phyloP scores from a whole-genome alignment of 805 yeast genomes.

The Candida ortonii region DNA sequence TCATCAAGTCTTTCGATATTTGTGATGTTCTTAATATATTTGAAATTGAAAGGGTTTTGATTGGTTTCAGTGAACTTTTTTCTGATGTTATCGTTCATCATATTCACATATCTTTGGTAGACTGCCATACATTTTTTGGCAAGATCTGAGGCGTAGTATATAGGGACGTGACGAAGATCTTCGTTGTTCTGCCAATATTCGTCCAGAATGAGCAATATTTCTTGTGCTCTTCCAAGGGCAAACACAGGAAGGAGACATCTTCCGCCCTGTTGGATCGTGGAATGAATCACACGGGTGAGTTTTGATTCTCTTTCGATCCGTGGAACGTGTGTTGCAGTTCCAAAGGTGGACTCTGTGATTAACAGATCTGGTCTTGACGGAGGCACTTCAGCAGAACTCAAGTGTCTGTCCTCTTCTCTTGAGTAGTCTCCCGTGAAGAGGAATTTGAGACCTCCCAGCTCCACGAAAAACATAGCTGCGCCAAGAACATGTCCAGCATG shows the following conservation, averaged over 20 bases:
- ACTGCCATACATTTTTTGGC: conserved; percentile 98
- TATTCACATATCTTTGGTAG: conserved; percentile 91
- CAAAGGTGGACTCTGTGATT: conserved; percentile 94
- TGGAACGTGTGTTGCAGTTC: conserved; percentile 96
- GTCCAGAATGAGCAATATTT: conserved; percentile 80
- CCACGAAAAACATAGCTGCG: conserved; percentile 96
- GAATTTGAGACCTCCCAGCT: conserved; percentile 85
- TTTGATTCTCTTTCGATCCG: conserved; percentile 79
- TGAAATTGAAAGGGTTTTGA: conserved; percentile 87
- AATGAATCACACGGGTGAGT: conserved; percentile 77
- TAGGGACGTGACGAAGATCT: conserved; percentile 76
- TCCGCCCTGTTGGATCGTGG: conserved; percentile 84
- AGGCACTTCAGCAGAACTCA: conserved; percentile 93
- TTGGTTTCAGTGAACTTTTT: conserved; percentile 71
- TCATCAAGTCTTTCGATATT: conserved; percentile 85
- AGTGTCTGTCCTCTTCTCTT: conserved; percentile 91
- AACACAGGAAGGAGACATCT: conserved; percentile 90
- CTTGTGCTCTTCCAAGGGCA: conserved; percentile 97
- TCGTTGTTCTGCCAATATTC: conserved; percentile 90
- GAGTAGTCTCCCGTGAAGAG: conserved; percentile 97
- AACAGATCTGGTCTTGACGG: conserved; percentile 81
- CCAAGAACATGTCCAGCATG: conserved; percentile 99
- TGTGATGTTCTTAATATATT: conserved; percentile 74
- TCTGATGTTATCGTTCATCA: conserved; percentile 93
- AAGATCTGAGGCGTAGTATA: conserved; percentile 87